Percentiles rank a stretch among this genome's conserved stretches.
Conservation (phyloP, 2,329 filamentous ascomycete genomes). For the Botrytis sinoallii region DNA sequence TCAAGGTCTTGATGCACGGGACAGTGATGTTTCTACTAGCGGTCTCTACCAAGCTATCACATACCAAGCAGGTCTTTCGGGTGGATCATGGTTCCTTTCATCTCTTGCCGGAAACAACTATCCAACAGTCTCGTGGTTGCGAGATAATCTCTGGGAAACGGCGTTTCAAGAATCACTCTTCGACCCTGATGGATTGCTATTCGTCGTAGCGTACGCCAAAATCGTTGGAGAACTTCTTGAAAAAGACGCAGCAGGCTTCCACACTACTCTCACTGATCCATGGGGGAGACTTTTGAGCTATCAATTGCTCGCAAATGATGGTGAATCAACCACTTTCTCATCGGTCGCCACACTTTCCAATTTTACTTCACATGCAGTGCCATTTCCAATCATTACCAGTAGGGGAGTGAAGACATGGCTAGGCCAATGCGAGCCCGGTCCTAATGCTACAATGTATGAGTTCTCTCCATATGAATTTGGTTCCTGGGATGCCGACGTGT, state of each 20-base stretch:
- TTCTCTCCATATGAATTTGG: constrained; percentile 66
- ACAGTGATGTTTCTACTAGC: constrained; percentile 40
- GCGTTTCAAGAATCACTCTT: constrained; percentile 41
- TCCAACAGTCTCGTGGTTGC: constrained; percentile 43
- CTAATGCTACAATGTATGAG: constrained; percentile 61
- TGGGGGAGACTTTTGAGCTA: constrained; percentile 30
- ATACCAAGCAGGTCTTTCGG: constrained; percentile 47
- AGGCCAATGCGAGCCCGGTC: constrained; percentile 39
- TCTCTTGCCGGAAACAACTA: constrained; percentile 47
- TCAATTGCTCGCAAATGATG: constrained; percentile 25
- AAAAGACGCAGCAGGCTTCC: constrained; percentile 35
- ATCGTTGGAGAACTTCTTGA: constrained; percentile 28
- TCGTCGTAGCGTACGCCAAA: constrained; percentile 31
- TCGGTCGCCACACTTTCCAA: constrained; percentile 37
- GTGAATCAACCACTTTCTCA: constrained; percentile 28
- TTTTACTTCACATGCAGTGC: constrained; percentile 42
- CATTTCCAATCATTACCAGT: constrained; percentile 46
- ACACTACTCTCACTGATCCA: constrained; percentile 30
- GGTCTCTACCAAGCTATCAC: constrained; percentile 47
- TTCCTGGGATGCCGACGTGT: constrained; percentile 57
- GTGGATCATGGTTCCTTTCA: constrained; percentile 46
- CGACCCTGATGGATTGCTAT: constrained; percentile 38
- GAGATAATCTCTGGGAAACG: constrained; percentile 42
- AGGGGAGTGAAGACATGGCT: constrained; percentile 39
- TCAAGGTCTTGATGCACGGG: constrained; percentile 41